phyloP scores from a whole-genome alignment of 352 stramenopile species.

The Globisporangium echinulatum region DNA sequence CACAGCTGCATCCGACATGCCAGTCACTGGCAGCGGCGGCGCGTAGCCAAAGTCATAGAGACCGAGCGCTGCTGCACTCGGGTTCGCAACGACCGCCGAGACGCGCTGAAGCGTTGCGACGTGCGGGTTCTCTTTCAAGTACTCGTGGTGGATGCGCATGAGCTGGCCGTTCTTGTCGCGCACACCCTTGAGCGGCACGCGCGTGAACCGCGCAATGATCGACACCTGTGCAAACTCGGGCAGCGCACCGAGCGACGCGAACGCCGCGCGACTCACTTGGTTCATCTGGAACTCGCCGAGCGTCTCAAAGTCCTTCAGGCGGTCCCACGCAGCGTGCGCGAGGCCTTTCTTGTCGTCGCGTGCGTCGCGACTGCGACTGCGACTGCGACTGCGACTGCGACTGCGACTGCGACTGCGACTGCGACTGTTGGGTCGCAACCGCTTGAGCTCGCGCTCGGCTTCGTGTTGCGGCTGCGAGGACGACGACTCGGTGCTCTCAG shows the following conservation, averaged over 20 bases:
- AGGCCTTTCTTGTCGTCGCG: constrained; percentile 47
- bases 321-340: constrained; percentile 58
- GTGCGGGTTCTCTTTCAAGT: constrained; percentile 67
- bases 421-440: not conserved
- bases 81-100: constrained; percentile 35
- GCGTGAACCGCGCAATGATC: constrained; percentile 64
- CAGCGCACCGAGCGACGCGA: constrained; percentile 54
- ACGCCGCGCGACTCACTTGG: constrained; percentile 67
- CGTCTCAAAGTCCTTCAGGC: constrained; percentile 69
- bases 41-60: constrained; percentile 71
- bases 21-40: constrained; percentile 45
- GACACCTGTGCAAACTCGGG: constrained; percentile 72
- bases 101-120: constrained; percentile 42
- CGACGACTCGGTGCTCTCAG: not conserved
- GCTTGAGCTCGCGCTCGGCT: not conserved
- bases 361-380: constrained; percentile 15
- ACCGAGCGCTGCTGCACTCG: constrained; percentile 32
- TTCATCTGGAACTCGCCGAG: constrained; percentile 43
- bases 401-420: not conserved
- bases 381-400: constrained; percentile 20
- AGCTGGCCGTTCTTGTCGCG: constrained; percentile 78
- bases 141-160: constrained; percentile 65
- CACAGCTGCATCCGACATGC: constrained; percentile 41
- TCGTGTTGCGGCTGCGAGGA: not conserved
- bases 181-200: constrained; percentile 48